Conservation (phyloP, 2,329 filamentous ascomycete genomes). For the Pseudophaeomoniella oleicola region DNA sequence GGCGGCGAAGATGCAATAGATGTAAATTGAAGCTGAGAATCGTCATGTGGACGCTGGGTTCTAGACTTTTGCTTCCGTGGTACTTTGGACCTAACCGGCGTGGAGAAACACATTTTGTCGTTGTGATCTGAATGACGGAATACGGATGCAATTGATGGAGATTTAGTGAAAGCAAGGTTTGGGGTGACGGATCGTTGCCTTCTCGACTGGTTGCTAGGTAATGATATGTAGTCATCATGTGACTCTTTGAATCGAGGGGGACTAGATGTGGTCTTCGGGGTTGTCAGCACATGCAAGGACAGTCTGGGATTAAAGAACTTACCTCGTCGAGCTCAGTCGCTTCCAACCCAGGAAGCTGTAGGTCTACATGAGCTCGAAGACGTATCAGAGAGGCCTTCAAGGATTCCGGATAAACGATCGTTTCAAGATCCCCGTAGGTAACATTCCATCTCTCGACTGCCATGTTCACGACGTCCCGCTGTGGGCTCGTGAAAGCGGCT, state of each 20-base stretch:
- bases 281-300: no score
- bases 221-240: background rate
- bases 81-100: background rate
- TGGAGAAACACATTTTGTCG: background rate
- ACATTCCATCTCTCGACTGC: background rate
- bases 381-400: background rate
- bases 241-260: background rate
- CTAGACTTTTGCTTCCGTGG: constrained; percentile 15
- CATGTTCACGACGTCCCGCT: background rate
- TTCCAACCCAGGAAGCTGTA: background rate
- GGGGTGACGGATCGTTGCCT: background rate
- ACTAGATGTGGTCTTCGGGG: background rate
- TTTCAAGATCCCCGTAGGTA: background rate
- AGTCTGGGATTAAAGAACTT: no score
- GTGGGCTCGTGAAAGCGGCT: background rate
- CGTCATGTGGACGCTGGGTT: constrained; percentile 54
- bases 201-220: background rate
- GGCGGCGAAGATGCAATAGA: constrained; percentile 48
- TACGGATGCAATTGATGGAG: background rate
- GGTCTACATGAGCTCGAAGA: background rate
- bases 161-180: background rate
- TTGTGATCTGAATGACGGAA: background rate
- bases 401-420: background rate
- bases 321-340: background rate
- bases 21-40: constrained; percentile 70